Evolutionary conservation across 1,284 basidiomycete genomes (phyloP).

Genomic region (Chalciporus sp.): DNA sequence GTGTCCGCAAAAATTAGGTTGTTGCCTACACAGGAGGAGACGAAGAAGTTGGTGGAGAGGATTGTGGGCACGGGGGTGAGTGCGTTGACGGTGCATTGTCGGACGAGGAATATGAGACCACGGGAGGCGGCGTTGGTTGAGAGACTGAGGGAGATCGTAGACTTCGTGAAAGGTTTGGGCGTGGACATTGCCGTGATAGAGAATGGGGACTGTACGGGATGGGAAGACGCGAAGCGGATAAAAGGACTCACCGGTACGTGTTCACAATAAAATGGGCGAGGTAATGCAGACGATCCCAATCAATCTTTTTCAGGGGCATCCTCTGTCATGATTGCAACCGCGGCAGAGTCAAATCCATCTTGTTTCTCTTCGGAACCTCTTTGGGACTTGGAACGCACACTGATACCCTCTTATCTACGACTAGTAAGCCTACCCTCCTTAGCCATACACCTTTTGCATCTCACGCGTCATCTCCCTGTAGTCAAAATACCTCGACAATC

Average conservation of each 20-base stretch:
- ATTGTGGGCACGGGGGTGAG: conserved; percentile 90
- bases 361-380: conserved; percentile 79
- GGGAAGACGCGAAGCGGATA: conserved; percentile 77
- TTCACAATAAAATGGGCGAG: background rate
- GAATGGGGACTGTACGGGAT: conserved; percentile 91
- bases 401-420: conserved; percentile 79
- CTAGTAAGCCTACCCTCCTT: conserved; percentile 52
- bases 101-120: conserved; percentile 92
- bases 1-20: conserved; percentile 94
- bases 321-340: conserved; percentile 95
- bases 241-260: conserved; percentile 70
- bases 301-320: conserved; percentile 63
- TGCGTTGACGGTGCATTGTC: conserved; percentile 92
- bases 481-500: conserved; percentile 74
- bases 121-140: conserved; percentile 80
- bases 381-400: conserved; percentile 66
- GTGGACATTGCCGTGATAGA: conserved; percentile 84
- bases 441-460: background rate
- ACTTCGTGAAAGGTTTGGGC: conserved; percentile 71
- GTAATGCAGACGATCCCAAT: conserved; percentile 1
- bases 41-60: conserved; percentile 82
- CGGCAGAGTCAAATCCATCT: conserved; percentile 90
- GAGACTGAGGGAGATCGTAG: conserved; percentile 83
- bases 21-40: conserved; percentile 84
- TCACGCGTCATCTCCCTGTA: conserved; percentile 24